Evolutionary conservation across 169 alveolate genomes (phyloP).

Genomic region (Pseudocohnilembus persalinus): DNA sequence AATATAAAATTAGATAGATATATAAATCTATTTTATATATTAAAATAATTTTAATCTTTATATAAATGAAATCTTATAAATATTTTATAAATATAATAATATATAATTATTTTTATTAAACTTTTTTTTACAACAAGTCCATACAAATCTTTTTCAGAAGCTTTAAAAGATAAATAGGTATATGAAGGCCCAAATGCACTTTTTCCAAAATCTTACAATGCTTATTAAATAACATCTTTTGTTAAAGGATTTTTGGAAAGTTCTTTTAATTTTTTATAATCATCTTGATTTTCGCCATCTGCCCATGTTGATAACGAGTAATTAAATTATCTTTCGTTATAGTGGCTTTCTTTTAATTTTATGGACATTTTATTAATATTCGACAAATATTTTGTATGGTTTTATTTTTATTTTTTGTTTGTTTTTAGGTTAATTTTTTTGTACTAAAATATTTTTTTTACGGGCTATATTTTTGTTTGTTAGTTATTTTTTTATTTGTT

Average conservation of each 20-base stretch:
- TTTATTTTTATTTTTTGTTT: too few relatives aligned
- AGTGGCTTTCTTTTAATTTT: conserved; percentile 46
- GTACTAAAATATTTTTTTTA: too few relatives aligned
- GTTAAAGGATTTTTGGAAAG: conserved; percentile 28
- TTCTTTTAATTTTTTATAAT: conserved; percentile 38
- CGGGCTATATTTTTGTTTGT: too few relatives aligned
- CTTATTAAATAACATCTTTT: conserved; percentile 43
- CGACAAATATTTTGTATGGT: too few relatives aligned
- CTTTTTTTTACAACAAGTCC: too few relatives aligned
- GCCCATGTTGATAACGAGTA: conserved; percentile 41
- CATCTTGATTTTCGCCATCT: conserved; percentile 33
- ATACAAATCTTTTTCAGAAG: conserved; percentile 42
- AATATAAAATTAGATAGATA: not conserved
- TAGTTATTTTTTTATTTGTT: too few relatives aligned
- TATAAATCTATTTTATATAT: not conserved
- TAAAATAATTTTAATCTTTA: not conserved
- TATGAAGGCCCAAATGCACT: conserved; percentile 48
- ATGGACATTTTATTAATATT: too few relatives aligned
- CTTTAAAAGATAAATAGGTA: conserved; percentile 53
- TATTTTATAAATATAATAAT: too few relatives aligned
- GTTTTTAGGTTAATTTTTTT: too few relatives aligned
- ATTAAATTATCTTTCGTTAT: conserved; percentile 38
- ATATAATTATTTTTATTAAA: too few relatives aligned
- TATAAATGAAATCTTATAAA: too few relatives aligned
- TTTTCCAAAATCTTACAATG: conserved; percentile 45